Percentiles rank a stretch among this genome's conserved stretches.
These are phyloP conservation scores for Mycena filopes DNA, from an alignment of 768 basidiomycete species.

Conservation along the genomic window DNA sequence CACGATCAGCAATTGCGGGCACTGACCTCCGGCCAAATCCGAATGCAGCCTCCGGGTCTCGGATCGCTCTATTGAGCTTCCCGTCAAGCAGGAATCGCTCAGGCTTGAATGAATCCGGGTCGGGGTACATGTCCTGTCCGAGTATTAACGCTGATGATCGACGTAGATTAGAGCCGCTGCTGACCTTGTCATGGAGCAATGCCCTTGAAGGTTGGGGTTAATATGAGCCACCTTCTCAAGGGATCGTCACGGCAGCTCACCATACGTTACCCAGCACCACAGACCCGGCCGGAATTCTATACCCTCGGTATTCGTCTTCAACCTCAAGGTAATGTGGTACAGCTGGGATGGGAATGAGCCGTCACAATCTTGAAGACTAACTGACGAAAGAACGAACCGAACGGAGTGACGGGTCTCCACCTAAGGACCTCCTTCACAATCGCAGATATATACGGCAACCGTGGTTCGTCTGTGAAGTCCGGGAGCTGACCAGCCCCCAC, in stretches of 20 bases:
- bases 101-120: too few species aligned
- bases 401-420: conserved; percentile 1
- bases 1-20: background rate
- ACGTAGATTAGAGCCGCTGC: background rate
- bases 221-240: too few species aligned
- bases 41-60: background rate
- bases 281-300: too few species aligned
- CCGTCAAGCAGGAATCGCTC: too few species aligned
- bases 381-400: background rate
- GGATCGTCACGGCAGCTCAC: too few species aligned
- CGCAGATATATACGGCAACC: background rate
- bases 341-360: background rate
- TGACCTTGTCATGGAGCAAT: background rate
- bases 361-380: too few species aligned
- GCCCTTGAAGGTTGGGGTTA: too few species aligned
- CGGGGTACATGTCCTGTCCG: too few species aligned
- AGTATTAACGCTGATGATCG: too few species aligned
- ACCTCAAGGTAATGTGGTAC: too few species aligned
- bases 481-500: background rate
- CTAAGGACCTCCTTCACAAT: conserved; percentile 9
- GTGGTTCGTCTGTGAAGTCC: background rate
- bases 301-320: too few species aligned
- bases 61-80: background rate
- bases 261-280: too few species aligned
- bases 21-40: conserved; percentile 3